Base-by-base conservation (phyloP, 2,329 filamentous ascomycete genomes). In the Colletotrichum endophyticum region DNA sequence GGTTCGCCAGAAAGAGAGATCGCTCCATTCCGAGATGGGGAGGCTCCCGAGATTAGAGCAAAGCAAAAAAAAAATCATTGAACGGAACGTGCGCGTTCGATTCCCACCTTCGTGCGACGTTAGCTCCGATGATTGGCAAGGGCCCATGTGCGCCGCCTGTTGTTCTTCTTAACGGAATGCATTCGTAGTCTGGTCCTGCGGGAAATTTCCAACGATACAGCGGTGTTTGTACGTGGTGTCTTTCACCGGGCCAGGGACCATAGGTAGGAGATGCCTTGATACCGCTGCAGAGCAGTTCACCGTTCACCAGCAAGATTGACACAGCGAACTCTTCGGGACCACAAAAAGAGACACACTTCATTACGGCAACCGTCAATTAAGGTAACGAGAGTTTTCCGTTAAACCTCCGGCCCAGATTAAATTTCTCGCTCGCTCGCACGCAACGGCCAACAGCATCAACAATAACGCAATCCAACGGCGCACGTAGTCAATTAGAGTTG, bases 11-110 rank as follows among this genome's bases (percentile, higher is more conserved):
- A 39, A 13, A 44, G 53, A 28, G 53, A 69, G 70, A 69, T 76
- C 70, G 74, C 74, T 74, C 64, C 64, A 73, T 73, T 64, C 74
- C 73, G 70, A 73, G 64, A 76, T 73, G 70, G 74, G 70, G 61
- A 61, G 64, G 34, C 44, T 69, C 44, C 70, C 74, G 64, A 70
- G 59, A 73, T 73, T 74, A 59, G 25, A 49, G 44, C 44, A 49
- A 49, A 49, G 44, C 44, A 49, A 49, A n/a, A 49, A 44, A 49
- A 67, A 56, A 27, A 27, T 36, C 1, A 34, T 39, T n/a, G 30
- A 34, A 62, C 28, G 36, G 63, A 75, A 72, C 73, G 73, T 75
- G 73, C 73, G 69, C 73, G 62, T 62, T 22, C 11, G 15, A 19
- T 32, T 28, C 39, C 56, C 19, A 36, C 53, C 27, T 63, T 72